Evolutionary conservation across 169 alveolate species (phyloP).

Genomic region (Plasmodium billcollinsi): DNA sequence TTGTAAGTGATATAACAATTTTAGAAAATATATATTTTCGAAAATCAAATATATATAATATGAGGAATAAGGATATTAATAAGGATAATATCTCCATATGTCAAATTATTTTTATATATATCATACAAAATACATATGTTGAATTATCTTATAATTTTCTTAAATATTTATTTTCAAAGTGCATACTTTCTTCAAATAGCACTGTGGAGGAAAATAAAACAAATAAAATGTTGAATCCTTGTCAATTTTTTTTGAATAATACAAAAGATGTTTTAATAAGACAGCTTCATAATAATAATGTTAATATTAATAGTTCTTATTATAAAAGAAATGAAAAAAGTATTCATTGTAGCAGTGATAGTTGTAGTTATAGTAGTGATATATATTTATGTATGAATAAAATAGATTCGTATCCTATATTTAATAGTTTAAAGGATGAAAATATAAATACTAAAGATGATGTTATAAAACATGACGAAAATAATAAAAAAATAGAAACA

Average conservation of each 20-base stretch:
- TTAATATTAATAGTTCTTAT: not conserved
- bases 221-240: not conserved
- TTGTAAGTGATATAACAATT: conserved; percentile 17
- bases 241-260: not conserved
- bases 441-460: not conserved
- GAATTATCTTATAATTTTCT: conserved; percentile 27
- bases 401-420: not conserved
- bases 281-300: not conserved
- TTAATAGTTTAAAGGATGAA: not conserved
- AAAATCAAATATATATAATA: not conserved
- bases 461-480: not conserved
- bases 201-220: not conserved
- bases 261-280: not conserved
- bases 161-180: not conserved
- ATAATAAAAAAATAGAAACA: not conserved
- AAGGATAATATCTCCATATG: not conserved
- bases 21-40: conserved; percentile 21
- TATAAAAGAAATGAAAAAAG: not conserved
- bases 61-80: not conserved
- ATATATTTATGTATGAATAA: not conserved
- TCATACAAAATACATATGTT: conserved; percentile 42
- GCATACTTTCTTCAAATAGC: not conserved
- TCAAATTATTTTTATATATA: conserved; percentile 20
- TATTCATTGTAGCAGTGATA: not conserved
- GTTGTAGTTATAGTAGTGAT: not conserved